A percentile compares a stretch with the other conserved stretches of the same genome.
phyloP scores from a whole-genome alignment of 139 green algal genomes.

The Chlamydomonas sphaeroides region DNA sequence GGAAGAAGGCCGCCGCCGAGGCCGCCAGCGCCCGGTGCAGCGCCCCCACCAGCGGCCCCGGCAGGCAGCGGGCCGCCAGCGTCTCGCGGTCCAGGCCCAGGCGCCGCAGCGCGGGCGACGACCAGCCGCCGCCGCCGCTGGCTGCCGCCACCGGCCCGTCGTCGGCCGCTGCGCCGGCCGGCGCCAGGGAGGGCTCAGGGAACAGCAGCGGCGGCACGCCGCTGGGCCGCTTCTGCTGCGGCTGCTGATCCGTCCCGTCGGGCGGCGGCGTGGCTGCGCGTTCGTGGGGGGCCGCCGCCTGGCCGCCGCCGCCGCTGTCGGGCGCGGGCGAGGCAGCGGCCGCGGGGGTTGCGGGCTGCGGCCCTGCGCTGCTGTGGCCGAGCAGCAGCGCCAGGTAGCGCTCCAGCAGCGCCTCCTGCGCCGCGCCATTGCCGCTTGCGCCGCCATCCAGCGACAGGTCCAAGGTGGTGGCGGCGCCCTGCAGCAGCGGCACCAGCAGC shows the following conservation, averaged over 20 bases:
- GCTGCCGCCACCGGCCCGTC: too few species aligned
- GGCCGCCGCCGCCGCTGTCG: background rate
- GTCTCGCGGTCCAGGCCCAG: slow-evolving; percentile 21
- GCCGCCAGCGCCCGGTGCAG: slow-evolving; percentile 10
- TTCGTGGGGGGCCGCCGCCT: background rate
- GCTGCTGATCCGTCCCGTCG: too few species aligned
- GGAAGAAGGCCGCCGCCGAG: slow-evolving; percentile 22
- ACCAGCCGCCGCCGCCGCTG: too few species aligned
- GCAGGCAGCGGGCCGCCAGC: background rate
- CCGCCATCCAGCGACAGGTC: background rate
- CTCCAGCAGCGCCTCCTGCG: slow-evolving; percentile 32
- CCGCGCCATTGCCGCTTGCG: background rate
- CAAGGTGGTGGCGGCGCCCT: background rate
- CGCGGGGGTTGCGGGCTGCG: too few species aligned
- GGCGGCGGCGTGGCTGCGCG: too few species aligned
- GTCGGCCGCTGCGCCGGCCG: too few species aligned
- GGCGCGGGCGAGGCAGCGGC: too few species aligned
- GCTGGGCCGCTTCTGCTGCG: too few species aligned
- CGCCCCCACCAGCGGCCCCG: background rate
- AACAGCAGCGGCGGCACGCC: too few species aligned
- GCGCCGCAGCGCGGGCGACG: background rate
- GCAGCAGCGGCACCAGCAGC: slow-evolving; percentile 11
- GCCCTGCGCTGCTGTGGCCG: background rate
- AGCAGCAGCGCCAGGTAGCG: slow-evolving; percentile 36
- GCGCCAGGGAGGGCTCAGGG: too few species aligned